A percentile compares a stretch with the other conserved stretches of the same genome.
phyloP scores from a whole-genome alignment of 768 basidiomycete genomes.

The Lanmaoa rubissima region DNA sequence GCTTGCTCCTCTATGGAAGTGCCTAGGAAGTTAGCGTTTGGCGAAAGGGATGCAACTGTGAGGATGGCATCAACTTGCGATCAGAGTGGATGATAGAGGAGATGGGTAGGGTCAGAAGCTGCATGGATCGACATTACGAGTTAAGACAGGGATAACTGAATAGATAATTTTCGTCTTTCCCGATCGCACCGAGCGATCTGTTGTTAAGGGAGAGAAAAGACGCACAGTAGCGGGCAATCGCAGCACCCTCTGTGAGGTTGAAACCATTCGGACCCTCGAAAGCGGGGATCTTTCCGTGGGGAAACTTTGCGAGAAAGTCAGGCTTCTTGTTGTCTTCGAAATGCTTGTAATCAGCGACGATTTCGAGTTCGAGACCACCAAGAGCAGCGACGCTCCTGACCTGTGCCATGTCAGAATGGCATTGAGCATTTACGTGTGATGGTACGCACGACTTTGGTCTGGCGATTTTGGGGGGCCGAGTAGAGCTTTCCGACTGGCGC shows the following conservation, averaged over 20 bases:
- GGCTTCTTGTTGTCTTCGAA: conserved; percentile 66
- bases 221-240: conserved; percentile 91
- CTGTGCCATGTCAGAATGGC: conserved; percentile 27
- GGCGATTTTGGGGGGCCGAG: conserved; percentile 38
- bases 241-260: conserved; percentile 69
- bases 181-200: conserved; percentile 13
- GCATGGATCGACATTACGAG: conserved; percentile 47
- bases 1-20: conserved; percentile 62
- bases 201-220: conserved; percentile 24
- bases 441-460: conserved; percentile 46
- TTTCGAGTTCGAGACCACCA: conserved; percentile 55
- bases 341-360: conserved; percentile 55
- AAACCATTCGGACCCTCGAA: conserved; percentile 76
- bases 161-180: conserved; percentile 24
- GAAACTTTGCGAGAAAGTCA: conserved; percentile 72
- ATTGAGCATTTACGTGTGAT: not conserved
- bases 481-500: conserved; percentile 65
- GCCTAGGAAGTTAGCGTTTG: conserved; percentile 80
- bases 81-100: conserved; percentile 8
- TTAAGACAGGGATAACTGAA: conserved; percentile 79
- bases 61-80: conserved; percentile 11
- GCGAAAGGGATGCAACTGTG: conserved; percentile 71
- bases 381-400: conserved; percentile 58
- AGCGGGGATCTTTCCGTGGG: conserved; percentile 82
- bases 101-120: conserved; percentile 8